Percentiles rank a stretch among this genome's conserved stretches.
These are phyloP conservation scores for Singerocomus inundabilis DNA, from an alignment of 1,284 basidiomycete genomes.

Conservation along the genomic window DNA sequence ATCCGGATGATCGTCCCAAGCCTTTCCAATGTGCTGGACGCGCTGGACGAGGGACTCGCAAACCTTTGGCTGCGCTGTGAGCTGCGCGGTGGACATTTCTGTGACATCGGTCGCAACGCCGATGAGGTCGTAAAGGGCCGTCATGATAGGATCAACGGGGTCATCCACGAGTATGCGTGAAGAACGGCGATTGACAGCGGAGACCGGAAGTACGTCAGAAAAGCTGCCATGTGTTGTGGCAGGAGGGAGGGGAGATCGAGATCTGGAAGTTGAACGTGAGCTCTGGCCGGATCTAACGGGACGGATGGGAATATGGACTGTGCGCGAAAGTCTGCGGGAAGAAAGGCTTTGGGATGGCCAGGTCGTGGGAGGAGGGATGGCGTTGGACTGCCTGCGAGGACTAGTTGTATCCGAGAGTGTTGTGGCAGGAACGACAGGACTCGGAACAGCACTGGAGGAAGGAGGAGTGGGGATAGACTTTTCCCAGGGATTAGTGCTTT, in stretches of 20 bases:
- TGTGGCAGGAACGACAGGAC: slow-evolving; percentile 52
- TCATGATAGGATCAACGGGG: slow-evolving; percentile 87
- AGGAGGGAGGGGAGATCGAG: slow-evolving; percentile 91
- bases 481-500: slow-evolving; percentile 66
- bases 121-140: slow-evolving; percentile 89
- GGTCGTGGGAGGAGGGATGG: slow-evolving; percentile 43
- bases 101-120: slow-evolving; percentile 92
- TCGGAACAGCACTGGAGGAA: slow-evolving; percentile 41
- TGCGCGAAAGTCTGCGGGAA: slow-evolving; percentile 75
- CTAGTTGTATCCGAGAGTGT: slow-evolving; percentile 60
- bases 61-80: slow-evolving; percentile 81
- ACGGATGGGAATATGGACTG: slow-evolving; percentile 72
- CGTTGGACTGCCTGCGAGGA: slow-evolving; percentile 58
- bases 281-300: slow-evolving; percentile 72
- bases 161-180: slow-evolving; percentile 74
- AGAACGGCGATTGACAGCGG: slow-evolving; percentile 63
- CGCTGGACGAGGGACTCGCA: slow-evolving; percentile 88
- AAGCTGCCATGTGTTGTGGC: slow-evolving; percentile 59
- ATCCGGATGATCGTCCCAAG: slow-evolving; percentile 97
- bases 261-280: slow-evolving; percentile 95
- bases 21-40: slow-evolving; percentile 87
- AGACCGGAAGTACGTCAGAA: slow-evolving; percentile 52
- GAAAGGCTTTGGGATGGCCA: slow-evolving; percentile 57
- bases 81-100: slow-evolving; percentile 84
- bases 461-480: slow-evolving; percentile 54